Percentiles rank a stretch among this genome's conserved stretches.
Evolutionary conservation across 441 rosid genomes (phyloP).

Genomic region (Rhodomyrtus psidioides): DNA sequence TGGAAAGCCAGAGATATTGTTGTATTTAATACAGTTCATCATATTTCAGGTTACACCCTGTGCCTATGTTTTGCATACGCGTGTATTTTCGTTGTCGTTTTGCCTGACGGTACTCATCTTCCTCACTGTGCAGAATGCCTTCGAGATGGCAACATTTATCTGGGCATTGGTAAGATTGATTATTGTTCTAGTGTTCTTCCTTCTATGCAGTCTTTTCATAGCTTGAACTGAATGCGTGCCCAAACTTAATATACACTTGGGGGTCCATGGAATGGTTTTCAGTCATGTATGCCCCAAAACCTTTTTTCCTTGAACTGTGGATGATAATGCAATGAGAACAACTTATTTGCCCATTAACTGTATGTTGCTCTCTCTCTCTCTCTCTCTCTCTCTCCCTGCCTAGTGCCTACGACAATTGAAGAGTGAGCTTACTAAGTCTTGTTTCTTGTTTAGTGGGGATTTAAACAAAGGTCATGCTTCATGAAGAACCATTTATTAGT

Average conservation of each 20-base stretch:
- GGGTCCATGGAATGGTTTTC: not conserved
- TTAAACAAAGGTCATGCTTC: conserved; percentile 79
- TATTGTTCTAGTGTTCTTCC: not conserved
- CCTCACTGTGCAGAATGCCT: conserved; percentile 65
- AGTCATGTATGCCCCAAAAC: not conserved
- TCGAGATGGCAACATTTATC: conserved; percentile 94
- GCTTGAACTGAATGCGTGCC: not conserved
- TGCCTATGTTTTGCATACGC: not conserved
- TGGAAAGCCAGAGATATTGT: conserved; percentile 74
- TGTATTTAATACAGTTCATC: conserved; percentile 74
- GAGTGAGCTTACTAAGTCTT: not conserved
- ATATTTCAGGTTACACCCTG: conserved; percentile 66
- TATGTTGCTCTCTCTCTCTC: not conserved
- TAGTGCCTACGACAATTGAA: not conserved
- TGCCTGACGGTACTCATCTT: not conserved
- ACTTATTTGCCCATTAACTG: not conserved
- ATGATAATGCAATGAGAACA: not conserved
- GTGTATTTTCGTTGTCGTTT: not conserved
- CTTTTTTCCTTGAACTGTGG: not conserved
- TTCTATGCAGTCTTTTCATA: not conserved
- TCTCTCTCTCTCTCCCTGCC: not conserved
- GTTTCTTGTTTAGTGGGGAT: conserved; percentile 59
- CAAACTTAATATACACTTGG: not conserved
- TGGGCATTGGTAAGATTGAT: conserved; percentile 77
- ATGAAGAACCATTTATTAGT: conserved; percentile 82